phyloP scores from a whole-genome alignment of 176 grass and related monocot genomes.

The Metroxylon sagu region DNA sequence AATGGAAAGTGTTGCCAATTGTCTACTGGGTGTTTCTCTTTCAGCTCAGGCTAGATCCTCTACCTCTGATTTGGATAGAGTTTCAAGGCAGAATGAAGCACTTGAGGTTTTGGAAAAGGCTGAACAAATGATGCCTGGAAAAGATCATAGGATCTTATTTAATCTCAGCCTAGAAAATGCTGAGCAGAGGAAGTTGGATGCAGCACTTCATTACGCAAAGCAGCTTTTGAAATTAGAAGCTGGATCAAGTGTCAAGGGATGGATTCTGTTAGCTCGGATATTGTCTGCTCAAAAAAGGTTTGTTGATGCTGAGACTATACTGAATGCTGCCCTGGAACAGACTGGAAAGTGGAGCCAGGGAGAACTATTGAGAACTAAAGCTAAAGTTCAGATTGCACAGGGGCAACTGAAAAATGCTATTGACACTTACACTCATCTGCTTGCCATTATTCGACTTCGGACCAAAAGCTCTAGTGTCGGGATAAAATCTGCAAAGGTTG shows the following conservation, averaged over 20 bases:
- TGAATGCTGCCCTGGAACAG: conserved; percentile 80
- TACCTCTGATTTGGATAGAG: conserved; percentile 62
- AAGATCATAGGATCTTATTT: conserved; percentile 54
- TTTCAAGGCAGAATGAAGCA: conserved; percentile 61
- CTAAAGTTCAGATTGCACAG: conserved; percentile 79
- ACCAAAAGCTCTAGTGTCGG: conserved; percentile 55
- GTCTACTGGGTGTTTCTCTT: conserved; percentile 57
- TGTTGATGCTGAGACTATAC: conserved; percentile 51
- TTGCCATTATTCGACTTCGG: conserved; percentile 72
- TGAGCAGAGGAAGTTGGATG: conserved; percentile 89
- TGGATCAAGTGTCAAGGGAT: conserved; percentile 66
- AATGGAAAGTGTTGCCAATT: conserved; percentile 46
- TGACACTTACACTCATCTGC: conserved; percentile 77
- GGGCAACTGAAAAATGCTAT: conserved; percentile 54
- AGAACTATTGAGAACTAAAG: conserved; percentile 61
- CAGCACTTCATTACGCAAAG: conserved; percentile 71
- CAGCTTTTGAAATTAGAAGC: conserved; percentile 68
- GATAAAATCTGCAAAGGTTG: conserved; percentile 47
- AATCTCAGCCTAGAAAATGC: conserved; percentile 79
- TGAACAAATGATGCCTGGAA: conserved; percentile 43
- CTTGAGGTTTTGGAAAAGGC: conserved; percentile 57
- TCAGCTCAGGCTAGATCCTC: conserved; percentile 71
- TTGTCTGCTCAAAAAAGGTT: conserved; percentile 75
- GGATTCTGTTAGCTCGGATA: conserved; percentile 94
- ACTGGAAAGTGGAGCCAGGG: conserved; percentile 80